Percentiles rank a stretch among this genome's conserved stretches.
Conservation (phyloP, 305 asterid species). For the Fraxinus sp. region DNA sequence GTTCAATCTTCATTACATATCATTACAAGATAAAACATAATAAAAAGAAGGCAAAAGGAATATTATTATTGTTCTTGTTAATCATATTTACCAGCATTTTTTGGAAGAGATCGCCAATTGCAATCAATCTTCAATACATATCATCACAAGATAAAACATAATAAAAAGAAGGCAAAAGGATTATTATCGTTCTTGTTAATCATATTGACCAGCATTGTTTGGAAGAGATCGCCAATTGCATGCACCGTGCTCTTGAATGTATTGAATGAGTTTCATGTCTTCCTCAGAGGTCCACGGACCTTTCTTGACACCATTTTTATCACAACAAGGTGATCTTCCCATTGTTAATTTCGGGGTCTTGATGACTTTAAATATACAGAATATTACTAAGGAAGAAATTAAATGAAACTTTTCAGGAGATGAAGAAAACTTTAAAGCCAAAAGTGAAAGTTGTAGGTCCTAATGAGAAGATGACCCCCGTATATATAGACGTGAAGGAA, state of each 20-base stretch:
- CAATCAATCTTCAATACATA: conserved; percentile 18
- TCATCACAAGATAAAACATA: neutral
- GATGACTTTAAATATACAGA: neutral
- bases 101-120: conserved; percentile 40
- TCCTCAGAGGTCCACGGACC: conserved; percentile 94
- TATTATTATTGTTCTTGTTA: too few relatives aligned
- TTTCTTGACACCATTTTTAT: conserved; percentile 69
- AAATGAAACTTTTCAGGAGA: neutral
- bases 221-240: conserved; percentile 50
- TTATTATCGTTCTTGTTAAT: too few relatives aligned
- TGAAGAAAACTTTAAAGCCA: conserved; percentile 14
- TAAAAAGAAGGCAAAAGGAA: too few relatives aligned
- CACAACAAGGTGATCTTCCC: conserved; percentile 95
- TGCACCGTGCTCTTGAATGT: conserved; percentile 64
- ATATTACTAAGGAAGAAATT: neutral
- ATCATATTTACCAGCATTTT: too few relatives aligned
- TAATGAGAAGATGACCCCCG: conserved; percentile 23
- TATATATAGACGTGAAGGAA: conserved; percentile 34
- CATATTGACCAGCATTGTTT: too few relatives aligned
- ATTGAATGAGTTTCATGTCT: conserved; percentile 59
- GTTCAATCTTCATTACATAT: neutral
- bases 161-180: too few relatives aligned
- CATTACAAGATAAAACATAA: neutral
- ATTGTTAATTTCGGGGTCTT: conserved; percentile 24
- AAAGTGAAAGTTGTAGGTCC: conserved; percentile 33